A percentile compares a stretch with the other conserved stretches of the same genome.
Evolutionary conservation across 495 filamentous ascomycete species (phyloP).

Genomic region (Neurospora sp.): DNA sequence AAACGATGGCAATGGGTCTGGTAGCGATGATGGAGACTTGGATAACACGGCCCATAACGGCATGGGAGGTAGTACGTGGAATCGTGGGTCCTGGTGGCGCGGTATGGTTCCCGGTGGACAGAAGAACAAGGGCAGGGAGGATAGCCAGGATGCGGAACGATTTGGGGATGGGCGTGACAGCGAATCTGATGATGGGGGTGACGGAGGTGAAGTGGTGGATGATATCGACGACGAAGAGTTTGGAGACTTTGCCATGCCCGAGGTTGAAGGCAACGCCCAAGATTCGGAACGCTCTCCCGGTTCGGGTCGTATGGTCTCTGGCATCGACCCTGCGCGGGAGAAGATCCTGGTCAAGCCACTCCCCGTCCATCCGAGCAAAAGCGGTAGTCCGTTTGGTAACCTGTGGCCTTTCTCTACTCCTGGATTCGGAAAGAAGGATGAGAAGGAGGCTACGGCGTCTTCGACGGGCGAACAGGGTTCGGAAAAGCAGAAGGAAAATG

Average conservation of each 20-base stretch:
- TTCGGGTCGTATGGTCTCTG: constrained; percentile 16
- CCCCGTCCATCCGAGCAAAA: constrained; percentile 32
- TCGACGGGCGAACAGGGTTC: neutral
- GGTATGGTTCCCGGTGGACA: constrained; percentile 24
- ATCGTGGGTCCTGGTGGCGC: constrained; percentile 37
- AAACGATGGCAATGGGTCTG: constrained; percentile 21
- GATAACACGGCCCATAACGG: constrained; percentile 17
- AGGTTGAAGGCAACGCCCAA: constrained; percentile 20
- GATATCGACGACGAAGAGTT: constrained; percentile 42
- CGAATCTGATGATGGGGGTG: constrained; percentile 18
- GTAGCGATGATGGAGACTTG: constrained; percentile 23
- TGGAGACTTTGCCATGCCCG: constrained; percentile 44
- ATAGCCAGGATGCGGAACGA: constrained; percentile 18
- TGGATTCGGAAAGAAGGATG: constrained; percentile 21
- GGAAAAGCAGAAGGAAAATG: constrained; percentile 6
- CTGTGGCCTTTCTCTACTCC: constrained; percentile 36
- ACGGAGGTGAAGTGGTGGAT: constrained; percentile 28
- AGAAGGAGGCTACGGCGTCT: constrained; percentile 12
- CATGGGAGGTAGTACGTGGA: constrained; percentile 17
- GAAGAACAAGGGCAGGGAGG: constrained; percentile 1
- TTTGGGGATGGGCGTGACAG: constrained; percentile 39
- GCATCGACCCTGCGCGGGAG: constrained; percentile 25
- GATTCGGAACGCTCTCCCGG: constrained; percentile 2
- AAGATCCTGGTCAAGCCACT: constrained; percentile 35
- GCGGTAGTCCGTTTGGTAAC: constrained; percentile 30